phyloP scores from a whole-genome alignment of 768 basidiomycete species.

The Lactarius pseudohatsudake region DNA sequence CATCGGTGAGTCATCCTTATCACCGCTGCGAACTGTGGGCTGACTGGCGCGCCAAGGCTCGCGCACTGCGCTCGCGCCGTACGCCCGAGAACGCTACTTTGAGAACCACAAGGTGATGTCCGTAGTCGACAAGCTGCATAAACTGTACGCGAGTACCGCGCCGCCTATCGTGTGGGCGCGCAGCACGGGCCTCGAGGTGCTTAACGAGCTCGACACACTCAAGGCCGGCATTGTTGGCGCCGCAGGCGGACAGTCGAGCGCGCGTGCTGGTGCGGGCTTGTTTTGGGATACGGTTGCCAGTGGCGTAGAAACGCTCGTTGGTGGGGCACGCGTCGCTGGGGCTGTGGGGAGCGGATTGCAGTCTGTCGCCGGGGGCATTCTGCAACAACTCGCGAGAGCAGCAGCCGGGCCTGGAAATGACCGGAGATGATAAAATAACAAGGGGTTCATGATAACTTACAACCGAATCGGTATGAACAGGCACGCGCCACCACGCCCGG shows the following conservation, averaged over 20 bases:
- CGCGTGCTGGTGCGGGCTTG: conserved; percentile 20
- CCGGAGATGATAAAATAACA: not conserved
- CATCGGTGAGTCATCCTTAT: conserved; percentile 55
- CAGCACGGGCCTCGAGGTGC: conserved; percentile 81
- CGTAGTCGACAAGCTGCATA: conserved; percentile 86
- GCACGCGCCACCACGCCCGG: not conserved
- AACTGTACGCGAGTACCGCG: conserved; percentile 69
- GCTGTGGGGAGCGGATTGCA: conserved; percentile 33
- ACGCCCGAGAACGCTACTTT: conserved; percentile 79
- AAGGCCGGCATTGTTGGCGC: conserved; percentile 83
- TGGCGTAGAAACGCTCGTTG: conserved; percentile 46
- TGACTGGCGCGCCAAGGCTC: conserved; percentile 49
- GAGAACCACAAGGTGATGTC: conserved; percentile 85
- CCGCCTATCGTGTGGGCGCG: conserved; percentile 82
- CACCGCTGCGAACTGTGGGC: not conserved
- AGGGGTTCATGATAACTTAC: not conserved
- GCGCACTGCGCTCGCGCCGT: conserved; percentile 69
- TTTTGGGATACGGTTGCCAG: conserved; percentile 38
- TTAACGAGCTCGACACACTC: conserved; percentile 84
- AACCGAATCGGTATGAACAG: not conserved
- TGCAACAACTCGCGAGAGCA: conserved; percentile 34
- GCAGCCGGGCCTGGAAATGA: not conserved
- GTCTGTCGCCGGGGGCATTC: conserved; percentile 34
- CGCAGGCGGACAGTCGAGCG: conserved; percentile 51
- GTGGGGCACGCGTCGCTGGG: conserved; percentile 38